Conservation (phyloP, 1,284 basidiomycete species). For the Tilletiopsis washingtonensis region DNA sequence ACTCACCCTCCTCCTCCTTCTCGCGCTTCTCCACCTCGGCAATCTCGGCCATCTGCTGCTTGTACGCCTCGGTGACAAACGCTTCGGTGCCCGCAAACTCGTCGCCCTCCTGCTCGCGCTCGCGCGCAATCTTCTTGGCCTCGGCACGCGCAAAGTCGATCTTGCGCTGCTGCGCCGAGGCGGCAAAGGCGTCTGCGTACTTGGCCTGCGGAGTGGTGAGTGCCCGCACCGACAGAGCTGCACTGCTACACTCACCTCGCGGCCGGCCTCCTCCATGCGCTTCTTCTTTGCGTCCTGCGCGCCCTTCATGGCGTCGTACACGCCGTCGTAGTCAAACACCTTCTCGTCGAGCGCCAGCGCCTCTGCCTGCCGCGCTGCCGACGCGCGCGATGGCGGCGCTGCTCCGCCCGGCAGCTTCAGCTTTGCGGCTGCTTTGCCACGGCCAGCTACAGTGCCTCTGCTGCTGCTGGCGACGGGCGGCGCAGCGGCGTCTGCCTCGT, state of each 20-base stretch:
- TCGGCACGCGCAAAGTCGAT: conserved; percentile 89
- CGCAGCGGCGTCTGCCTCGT: too few relatives aligned
- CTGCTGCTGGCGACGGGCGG: too few relatives aligned
- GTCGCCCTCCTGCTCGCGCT: conserved; percentile 86
- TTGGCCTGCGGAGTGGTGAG: conserved; percentile 60
- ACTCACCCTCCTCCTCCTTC: conserved; percentile 56
- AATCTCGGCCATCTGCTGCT: conserved; percentile 89
- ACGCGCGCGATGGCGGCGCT: conserved; percentile 23
- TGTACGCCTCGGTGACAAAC: conserved; percentile 96
- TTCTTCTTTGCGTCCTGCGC: conserved; percentile 54
- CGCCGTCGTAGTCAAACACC: conserved; percentile 91
- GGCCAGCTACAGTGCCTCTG: too few relatives aligned
- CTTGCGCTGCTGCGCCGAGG: conserved; percentile 75
- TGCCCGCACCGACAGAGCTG: neutral
- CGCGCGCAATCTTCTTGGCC: conserved; percentile 92
- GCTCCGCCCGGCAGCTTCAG: too few relatives aligned
- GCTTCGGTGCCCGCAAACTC: conserved; percentile 89
- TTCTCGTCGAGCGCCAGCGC: conserved; percentile 72
- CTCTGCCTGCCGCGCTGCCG: conserved; percentile 46
- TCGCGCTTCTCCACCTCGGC: conserved; percentile 61
- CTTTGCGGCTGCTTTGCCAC: too few relatives aligned
- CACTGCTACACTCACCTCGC: neutral
- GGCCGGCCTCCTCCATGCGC: conserved; percentile 60
- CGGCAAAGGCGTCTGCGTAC: conserved; percentile 75
- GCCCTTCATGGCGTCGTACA: conserved; percentile 91